Evolutionary conservation across 2,329 filamentous ascomycete genomes (phyloP).

Genomic region (Myriosclerotinia scirpicola): DNA sequence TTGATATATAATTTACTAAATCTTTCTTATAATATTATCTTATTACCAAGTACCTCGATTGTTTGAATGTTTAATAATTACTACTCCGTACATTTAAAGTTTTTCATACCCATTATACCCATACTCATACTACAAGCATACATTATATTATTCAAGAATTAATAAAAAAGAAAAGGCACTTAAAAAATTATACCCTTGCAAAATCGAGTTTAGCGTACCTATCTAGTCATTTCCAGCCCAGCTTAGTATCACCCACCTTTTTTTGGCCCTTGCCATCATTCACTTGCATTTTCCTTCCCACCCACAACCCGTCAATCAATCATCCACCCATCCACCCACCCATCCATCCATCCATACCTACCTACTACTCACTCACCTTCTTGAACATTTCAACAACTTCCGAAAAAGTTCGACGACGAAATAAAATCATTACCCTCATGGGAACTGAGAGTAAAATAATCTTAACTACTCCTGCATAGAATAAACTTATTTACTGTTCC

Average conservation of each 20-base stretch:
- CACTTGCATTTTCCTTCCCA: constrained; percentile 8
- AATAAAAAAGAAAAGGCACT: too few relatives aligned
- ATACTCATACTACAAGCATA: too few relatives aligned
- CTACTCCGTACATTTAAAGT: too few relatives aligned
- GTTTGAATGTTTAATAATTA: too few relatives aligned
- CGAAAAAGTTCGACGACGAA: not conserved
- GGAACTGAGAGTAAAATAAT: not conserved
- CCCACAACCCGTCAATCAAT: constrained; percentile 5
- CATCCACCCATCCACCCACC: not conserved
- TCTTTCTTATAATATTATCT: too few relatives aligned
- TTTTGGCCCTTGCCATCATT: constrained; percentile 9
- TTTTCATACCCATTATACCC: too few relatives aligned
- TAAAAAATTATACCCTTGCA: not conserved
- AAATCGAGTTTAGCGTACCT: constrained; percentile 6
- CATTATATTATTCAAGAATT: too few relatives aligned
- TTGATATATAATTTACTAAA: too few relatives aligned
- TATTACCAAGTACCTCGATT: too few relatives aligned
- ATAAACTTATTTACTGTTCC: not conserved
- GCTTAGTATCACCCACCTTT: not conserved
- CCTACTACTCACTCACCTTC: too few relatives aligned
- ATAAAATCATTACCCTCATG: not conserved
- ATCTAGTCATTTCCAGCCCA: constrained; percentile 14
- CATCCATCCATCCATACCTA: too few relatives aligned
- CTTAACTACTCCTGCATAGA: not conserved
- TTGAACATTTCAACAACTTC: not conserved